phyloP scores from a whole-genome alignment of 164 flowering plant genomes.

The Aristolochia contorta region DNA sequence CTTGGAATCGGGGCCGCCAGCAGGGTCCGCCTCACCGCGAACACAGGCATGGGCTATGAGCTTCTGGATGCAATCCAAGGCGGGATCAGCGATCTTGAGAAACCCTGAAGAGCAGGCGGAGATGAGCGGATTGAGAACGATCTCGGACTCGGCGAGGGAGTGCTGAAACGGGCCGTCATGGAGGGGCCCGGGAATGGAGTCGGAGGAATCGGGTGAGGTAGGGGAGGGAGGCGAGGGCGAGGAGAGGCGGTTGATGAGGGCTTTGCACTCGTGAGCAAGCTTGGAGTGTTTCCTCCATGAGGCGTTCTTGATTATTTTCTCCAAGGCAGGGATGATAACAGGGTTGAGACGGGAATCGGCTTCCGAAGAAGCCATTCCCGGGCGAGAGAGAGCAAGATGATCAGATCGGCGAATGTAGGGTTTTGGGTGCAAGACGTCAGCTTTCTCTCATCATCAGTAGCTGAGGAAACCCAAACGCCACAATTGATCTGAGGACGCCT shows the following conservation, averaged over 20 bases:
- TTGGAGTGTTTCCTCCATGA: constrained; percentile 95
- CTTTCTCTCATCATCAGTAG: too few relatives aligned
- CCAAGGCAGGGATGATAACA: constrained; percentile 66
- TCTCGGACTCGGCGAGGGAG: constrained; percentile 70
- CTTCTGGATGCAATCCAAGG: constrained; percentile 75
- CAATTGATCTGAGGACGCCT: not conserved
- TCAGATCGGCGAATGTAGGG: constrained; percentile 21
- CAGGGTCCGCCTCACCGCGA: constrained; percentile 81
- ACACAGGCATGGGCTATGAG: constrained; percentile 66
- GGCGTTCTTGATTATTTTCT: constrained; percentile 78
- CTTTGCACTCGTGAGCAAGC: constrained; percentile 76
- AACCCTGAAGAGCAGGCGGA: constrained; percentile 51
- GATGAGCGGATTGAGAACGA: constrained; percentile 63
- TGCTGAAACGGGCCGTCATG: constrained; percentile 45
- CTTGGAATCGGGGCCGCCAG: constrained; percentile 49
- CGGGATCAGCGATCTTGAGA: constrained; percentile 78
- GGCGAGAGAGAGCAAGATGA: not conserved
- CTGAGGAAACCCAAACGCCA: too few relatives aligned
- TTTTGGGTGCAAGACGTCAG: not conserved
- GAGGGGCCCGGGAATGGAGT: constrained; percentile 57
- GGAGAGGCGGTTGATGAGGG: constrained; percentile 39
- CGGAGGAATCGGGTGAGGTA: constrained; percentile 18
- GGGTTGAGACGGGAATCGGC: constrained; percentile 86
- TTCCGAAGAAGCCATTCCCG: constrained; percentile 98
- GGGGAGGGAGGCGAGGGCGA: constrained; percentile 7